Evolutionary conservation across 2,329 filamentous ascomycete species (phyloP).

Genomic region (Fusarium nygamai): DNA sequence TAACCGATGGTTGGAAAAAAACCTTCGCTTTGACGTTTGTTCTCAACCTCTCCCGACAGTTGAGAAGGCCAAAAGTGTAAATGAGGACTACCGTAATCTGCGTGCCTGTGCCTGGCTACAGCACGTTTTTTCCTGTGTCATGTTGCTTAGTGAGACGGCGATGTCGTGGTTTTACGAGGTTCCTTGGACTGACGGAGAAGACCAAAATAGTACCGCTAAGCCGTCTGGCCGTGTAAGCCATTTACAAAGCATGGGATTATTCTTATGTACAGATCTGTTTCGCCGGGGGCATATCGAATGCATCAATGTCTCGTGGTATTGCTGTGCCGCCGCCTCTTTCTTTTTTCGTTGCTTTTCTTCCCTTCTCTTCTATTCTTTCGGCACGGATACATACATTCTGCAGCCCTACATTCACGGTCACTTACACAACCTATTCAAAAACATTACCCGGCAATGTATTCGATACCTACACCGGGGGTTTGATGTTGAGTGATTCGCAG

Average conservation of each 20-base stretch:
- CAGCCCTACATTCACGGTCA: conserved; percentile 29
- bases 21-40: not conserved
- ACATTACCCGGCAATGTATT: not conserved
- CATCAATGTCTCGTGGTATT: not conserved
- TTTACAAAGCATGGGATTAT: not conserved
- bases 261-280: conserved; percentile 5
- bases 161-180: conserved; percentile 10
- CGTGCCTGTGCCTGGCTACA: conserved; percentile 20
- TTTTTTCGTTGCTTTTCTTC: not conserved
- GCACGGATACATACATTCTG: not conserved
- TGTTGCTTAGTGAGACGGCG: not conserved
- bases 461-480: conserved; percentile 6
- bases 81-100: not conserved
- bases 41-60: not conserved
- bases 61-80: conserved; percentile 33
- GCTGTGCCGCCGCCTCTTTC: conserved; percentile 31
- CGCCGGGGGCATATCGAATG: conserved; percentile 7
- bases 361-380: conserved; percentile 4
- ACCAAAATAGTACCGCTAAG: conserved; percentile 34
- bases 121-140: not conserved
- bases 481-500: conserved; percentile 30
- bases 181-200: not conserved
- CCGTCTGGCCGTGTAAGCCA: conserved; percentile 8
- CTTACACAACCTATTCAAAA: not conserved
- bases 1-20: not conserved